Base-by-base conservation (phyloP, 2,329 filamentous ascomycete genomes). In the Pseudocercospora ulei region DNA sequence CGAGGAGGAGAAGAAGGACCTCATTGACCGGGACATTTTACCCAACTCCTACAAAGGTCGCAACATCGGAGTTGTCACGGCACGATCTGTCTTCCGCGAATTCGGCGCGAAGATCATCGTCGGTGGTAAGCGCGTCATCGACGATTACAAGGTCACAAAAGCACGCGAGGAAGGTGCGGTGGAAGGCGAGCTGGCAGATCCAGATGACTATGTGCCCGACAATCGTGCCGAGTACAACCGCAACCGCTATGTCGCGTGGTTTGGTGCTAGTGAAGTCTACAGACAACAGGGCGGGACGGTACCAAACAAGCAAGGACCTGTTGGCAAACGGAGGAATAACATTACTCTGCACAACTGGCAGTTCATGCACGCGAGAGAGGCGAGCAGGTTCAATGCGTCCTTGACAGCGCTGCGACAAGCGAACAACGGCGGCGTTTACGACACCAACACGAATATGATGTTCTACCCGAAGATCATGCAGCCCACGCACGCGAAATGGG, bases 221-320 rank as follows among this genome's bases (percentile, higher is more conserved):
- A 68, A 71, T n/a, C 82, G 80, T 24, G 81, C 92, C 58, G 71
- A 78, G n/a, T 98, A 98, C 70, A 95, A 98, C 69, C 86, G 88
- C 65, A 98, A 98, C 58, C 87, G 95, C 61, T 98, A 95, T 57
- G 90, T 98, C 17, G 90, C 90, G 17, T 98, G 90, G 90, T 87
- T 94, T 60, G 90, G 90, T 34, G 90, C 90, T 31, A 96, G 88
- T 60, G 80, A 83, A 24, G 90, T 98, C 14, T 98, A 98, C 60
- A 86, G 96, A 85, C 82, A 7, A 79, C 78, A 40, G 47, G 47
- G 24, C 31, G 47, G 43, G 12, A 46, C 43, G 6, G 52, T 52
- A 19, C 75, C 72, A 1, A 83, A 82, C 41, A 93, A 92, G 62
- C 70, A 67, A 20, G 50, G 49, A 17, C 44, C 43, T 8, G 62